Base-by-base conservation (phyloP, 495 filamentous ascomycete species). In the Xylaria nigripes region DNA sequence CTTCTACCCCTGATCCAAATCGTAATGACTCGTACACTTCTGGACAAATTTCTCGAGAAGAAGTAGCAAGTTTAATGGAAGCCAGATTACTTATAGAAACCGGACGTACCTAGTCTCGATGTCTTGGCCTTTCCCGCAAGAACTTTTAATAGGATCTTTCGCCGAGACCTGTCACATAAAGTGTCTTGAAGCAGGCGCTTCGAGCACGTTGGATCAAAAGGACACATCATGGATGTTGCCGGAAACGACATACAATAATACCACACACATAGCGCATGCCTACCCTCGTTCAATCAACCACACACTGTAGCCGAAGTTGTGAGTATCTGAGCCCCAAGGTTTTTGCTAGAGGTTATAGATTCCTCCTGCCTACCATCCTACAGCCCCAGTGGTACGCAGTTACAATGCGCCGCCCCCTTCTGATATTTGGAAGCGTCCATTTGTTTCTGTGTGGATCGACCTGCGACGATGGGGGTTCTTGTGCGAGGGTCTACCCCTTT, bases 1-100 rank as follows among this genome's bases (percentile, higher is more conserved):
- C 75, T 10, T 30, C 10, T 43, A 47, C 57, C 57, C 50, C 55
- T 18, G 44, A 53, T 40, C 43, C 15, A 15, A 48, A 23, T 57
- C 49, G 56, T 44, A 47, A 36, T 51, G 50, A 18, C 50, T 57
- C 56, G 54, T 22, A 19, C 50, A 45, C 32, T 36, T 36, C 13
- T 40, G 36, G n/a, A 40, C 36, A 12, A 18, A 2, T 18, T 18
- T 6, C n/a, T 9, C 2, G 10, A 12, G 36, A 19, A 40, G 16
- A 40, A 40, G 36, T 40, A n/a, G n/a, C n/a, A n/a, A n/a, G n/a
- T n/a, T n/a, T n/a, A n/a, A n/a, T n/a, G n/a, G n/a, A n/a, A n/a
- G n/a, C n/a, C n/a, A n/a, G n/a, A n/a, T n/a, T n/a, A n/a, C n/a
- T n/a, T n/a, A n/a, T n/a, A n/a, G n/a, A n/a, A n/a, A n/a, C n/a